phyloP scores from a whole-genome alignment of 495 filamentous ascomycete species.

The Talaromyces nanjingensis region DNA sequence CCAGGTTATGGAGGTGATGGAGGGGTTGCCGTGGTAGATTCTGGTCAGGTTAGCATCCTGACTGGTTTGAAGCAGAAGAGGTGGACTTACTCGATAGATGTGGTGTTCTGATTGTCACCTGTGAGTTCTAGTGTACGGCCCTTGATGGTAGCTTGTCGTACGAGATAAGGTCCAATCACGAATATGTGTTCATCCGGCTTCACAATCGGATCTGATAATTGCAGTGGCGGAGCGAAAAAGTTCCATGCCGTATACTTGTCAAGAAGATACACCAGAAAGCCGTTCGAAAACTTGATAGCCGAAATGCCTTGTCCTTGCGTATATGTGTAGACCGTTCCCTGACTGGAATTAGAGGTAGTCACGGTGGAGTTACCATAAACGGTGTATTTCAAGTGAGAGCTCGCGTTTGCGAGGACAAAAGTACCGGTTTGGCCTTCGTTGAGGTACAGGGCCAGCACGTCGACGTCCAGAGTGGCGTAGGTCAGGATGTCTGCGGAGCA shows the following conservation, averaged over 20 bases:
- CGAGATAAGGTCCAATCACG: constrained; percentile 54
- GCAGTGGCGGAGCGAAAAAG: constrained; percentile 41
- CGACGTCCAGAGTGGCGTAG: constrained; percentile 33
- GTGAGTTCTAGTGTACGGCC: constrained; percentile 45
- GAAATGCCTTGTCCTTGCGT: constrained; percentile 27
- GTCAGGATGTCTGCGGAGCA: constrained; percentile 67
- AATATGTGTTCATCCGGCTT: constrained; percentile 53
- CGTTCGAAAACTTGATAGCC: constrained; percentile 43
- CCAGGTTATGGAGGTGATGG: constrained; percentile 41
- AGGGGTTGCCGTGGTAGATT: constrained; percentile 44
- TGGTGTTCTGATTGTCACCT: constrained; percentile 60
- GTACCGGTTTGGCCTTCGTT: constrained; percentile 56
- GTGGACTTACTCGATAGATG: constrained; percentile 44
- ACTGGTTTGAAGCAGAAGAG: no score
- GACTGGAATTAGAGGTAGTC: constrained; percentile 35
- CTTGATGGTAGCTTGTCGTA: constrained; percentile 48
- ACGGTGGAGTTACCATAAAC: constrained; percentile 33
- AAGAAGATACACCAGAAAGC: constrained; percentile 48
- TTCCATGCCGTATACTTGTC: constrained; percentile 39
- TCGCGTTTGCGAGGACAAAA: constrained; percentile 40
- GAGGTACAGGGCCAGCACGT: constrained; percentile 53
- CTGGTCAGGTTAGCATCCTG: no score
- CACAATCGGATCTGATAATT: constrained; percentile 23
- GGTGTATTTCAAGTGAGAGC: constrained; percentile 31
- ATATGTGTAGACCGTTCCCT: constrained; percentile 38